phyloP scores from a whole-genome alignment of 2,329 filamentous ascomycete genomes.

The Alternaria triticimaculans region DNA sequence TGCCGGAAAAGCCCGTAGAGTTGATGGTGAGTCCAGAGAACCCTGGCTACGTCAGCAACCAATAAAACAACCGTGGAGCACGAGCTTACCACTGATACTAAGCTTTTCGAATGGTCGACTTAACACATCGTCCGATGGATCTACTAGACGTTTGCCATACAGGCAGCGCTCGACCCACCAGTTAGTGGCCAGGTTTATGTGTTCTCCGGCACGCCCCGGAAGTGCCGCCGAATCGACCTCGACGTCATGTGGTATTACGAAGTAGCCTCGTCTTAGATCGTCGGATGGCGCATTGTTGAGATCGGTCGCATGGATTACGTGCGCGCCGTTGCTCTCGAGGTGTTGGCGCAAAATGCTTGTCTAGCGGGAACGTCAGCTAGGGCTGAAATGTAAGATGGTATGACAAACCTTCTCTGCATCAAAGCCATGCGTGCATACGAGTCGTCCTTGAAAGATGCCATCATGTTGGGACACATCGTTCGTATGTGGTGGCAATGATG shows the following conservation, averaged over 20 bases:
- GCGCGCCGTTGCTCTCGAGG: conserved; percentile 45
- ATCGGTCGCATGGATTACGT: conserved; percentile 33
- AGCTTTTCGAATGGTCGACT: conserved; percentile 78
- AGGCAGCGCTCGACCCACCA: conserved; percentile 94
- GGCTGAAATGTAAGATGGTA: conserved; percentile 4
- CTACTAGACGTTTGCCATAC: conserved; percentile 73
- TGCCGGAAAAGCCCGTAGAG: conserved; percentile 81
- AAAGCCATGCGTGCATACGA: conserved; percentile 54
- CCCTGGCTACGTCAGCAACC: conserved; percentile 49
- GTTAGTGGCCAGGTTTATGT: conserved; percentile 70
- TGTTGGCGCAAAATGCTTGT: conserved; percentile 43
- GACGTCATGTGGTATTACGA: conserved; percentile 57
- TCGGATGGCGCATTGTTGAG: conserved; percentile 33
- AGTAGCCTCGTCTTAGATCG: conserved; percentile 40
- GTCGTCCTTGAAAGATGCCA: conserved; percentile 53
- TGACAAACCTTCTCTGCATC: conserved; percentile 49
- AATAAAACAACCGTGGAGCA: conserved; percentile 1
- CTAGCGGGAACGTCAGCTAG: conserved; percentile 34
- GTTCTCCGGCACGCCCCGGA: conserved; percentile 43
- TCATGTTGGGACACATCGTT: conserved; percentile 49
- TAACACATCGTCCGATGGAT: conserved; percentile 73
- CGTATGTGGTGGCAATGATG: not conserved
- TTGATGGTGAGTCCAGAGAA: conserved; percentile 76
- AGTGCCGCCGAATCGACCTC: conserved; percentile 42
- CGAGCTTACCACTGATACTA: conserved; percentile 62